Evolutionary conservation across 129 eudicot species (phyloP).

Genomic region (Saussurea involucrata): DNA sequence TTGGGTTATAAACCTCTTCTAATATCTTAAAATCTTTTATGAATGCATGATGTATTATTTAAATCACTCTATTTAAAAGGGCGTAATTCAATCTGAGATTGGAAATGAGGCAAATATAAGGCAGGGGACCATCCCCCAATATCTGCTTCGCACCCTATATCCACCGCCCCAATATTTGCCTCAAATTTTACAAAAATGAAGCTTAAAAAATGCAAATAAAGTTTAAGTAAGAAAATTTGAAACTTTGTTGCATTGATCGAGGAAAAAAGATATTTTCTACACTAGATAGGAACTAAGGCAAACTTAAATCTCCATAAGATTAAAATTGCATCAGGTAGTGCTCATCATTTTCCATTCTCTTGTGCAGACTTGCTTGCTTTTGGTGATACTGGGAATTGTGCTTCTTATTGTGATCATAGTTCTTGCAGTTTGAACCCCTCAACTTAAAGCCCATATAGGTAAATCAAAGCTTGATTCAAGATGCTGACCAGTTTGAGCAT

Average conservation of each 20-base stretch:
- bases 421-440: constrained; percentile 34
- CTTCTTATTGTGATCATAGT: constrained; percentile 56
- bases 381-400: constrained; percentile 62
- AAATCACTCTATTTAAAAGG: not conserved
- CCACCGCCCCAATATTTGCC: not conserved
- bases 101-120: not conserved
- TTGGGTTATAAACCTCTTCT: not conserved
- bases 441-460: constrained; percentile 4
- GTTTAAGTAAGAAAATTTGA: not conserved
- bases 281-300: not conserved
- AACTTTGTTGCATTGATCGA: not conserved
- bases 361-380: constrained; percentile 73
- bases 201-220: not conserved
- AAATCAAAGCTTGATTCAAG: constrained; percentile 13
- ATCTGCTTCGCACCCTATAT: not conserved
- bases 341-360: not conserved
- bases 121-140: not conserved
- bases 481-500: constrained; percentile 13
- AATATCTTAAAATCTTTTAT: not conserved
- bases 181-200: not conserved
- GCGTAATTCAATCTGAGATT: not conserved
- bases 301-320: not conserved
- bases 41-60: not conserved
- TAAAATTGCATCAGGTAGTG: not conserved
- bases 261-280: too few species aligned